A percentile compares a stretch with the other conserved stretches of the same genome.
phyloP scores from a whole-genome alignment of 2,329 filamentous ascomycete species.

The Sporothrix sp. region DNA sequence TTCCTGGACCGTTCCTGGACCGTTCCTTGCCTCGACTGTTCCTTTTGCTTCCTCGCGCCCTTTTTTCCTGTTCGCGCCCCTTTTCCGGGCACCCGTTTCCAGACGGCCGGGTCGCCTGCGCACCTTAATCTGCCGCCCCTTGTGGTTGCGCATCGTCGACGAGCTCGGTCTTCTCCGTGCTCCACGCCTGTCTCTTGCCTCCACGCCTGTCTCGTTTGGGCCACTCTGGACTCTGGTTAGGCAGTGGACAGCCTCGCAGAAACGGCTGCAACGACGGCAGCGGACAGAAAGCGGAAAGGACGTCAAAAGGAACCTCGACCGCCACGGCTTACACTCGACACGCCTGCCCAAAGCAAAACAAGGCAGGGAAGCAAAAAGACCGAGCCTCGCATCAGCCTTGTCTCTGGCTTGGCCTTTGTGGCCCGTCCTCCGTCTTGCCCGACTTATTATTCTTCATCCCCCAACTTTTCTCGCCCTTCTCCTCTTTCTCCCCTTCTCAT shows the following conservation, averaged over 20 bases:
- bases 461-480: neutral
- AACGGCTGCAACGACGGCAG: neutral
- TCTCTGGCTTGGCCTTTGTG: neutral
- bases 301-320: neutral
- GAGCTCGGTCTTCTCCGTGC: conserved; percentile 9
- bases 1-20: conserved; percentile 2
- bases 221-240: too few species aligned
- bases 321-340: too few species aligned
- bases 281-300: conserved; percentile 1
- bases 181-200: neutral
- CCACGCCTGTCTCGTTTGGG: neutral
- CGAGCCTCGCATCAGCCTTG: conserved; percentile 7
- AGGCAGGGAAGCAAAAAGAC: too few species aligned
- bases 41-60: neutral
- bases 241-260: too few species aligned
- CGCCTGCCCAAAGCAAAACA: too few species aligned
- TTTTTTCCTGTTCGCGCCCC: neutral
- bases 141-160: neutral
- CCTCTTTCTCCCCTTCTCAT: conserved; percentile 10
- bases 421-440: neutral
- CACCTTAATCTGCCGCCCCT: neutral
- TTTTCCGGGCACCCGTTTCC: conserved; percentile 12
- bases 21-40: conserved; percentile 9
- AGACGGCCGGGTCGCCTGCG: conserved; percentile 11
- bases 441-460: neutral